Percentiles rank a stretch among this genome's conserved stretches.
Evolutionary conservation across 257 asterid species (phyloP).

Genomic region (Nicotiana tabacum): DNA sequence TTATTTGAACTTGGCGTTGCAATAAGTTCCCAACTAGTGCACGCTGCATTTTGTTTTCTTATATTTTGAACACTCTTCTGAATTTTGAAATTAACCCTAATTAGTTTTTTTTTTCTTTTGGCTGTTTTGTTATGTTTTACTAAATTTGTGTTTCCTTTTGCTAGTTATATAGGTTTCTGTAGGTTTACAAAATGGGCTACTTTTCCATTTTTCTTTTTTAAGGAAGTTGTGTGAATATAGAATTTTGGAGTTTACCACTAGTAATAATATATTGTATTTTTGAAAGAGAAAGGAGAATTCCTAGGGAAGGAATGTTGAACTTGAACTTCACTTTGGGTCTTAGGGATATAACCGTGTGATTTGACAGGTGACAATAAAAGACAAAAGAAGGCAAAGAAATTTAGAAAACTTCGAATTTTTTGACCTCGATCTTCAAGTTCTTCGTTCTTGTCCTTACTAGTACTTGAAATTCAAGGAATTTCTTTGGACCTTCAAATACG

Average conservation of each 20-base stretch:
- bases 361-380: constrained; percentile 16
- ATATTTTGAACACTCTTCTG: background rate
- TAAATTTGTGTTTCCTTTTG: background rate
- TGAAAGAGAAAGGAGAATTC: background rate
- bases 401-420: background rate
- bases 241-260: background rate
- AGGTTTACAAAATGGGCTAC: background rate
- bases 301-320: constrained; percentile 11
- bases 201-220: background rate
- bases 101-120: background rate
- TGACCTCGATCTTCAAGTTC: constrained; percentile 12
- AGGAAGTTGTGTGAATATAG: background rate
- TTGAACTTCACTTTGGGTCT: constrained; percentile 9
- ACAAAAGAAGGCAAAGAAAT: background rate
- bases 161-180: background rate
- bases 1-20: constrained; percentile 12
- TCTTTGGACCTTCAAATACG: constrained; percentile 28
- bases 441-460: background rate
- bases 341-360: constrained; percentile 12
- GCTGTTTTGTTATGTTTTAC: background rate
- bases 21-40: constrained; percentile 25
- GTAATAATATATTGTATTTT: too few species aligned
- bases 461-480: background rate
- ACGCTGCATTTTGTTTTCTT: constrained; percentile 29
- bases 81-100: too few species aligned